A percentile compares a stretch with the other conserved stretches of the same genome.
Evolutionary conservation across 1,139 yeast species (phyloP).

Genomic region (Nematodospora anomalae): DNA sequence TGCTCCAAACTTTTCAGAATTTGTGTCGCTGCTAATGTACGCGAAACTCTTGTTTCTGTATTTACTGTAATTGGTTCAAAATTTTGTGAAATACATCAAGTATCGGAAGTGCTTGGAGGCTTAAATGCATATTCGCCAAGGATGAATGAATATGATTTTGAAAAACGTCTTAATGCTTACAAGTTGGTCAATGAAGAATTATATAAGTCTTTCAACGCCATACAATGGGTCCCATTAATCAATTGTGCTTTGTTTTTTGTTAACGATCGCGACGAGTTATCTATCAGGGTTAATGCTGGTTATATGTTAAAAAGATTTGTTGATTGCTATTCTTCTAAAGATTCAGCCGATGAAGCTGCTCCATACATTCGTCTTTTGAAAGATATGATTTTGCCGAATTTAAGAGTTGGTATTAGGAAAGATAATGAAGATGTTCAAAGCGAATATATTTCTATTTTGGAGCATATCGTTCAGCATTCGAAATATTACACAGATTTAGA

Average conservation of each 20-base stretch:
- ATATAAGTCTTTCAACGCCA: constrained; percentile 43
- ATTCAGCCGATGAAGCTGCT: constrained; percentile 32
- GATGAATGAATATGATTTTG: constrained; percentile 78
- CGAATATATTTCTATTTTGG: constrained; percentile 68
- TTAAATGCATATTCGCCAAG: constrained; percentile 72
- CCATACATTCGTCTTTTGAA: constrained; percentile 49
- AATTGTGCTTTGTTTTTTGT: constrained; percentile 69
- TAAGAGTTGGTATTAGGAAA: constrained; percentile 69
- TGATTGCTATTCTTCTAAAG: constrained; percentile 50
- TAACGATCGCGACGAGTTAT: constrained; percentile 76
- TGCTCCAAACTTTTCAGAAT: constrained; percentile 61
- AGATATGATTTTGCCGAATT: constrained; percentile 59
- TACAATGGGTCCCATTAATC: constrained; percentile 81
- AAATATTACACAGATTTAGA: constrained; percentile 53
- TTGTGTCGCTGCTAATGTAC: constrained; percentile 57
- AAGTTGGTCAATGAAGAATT: constrained; percentile 58
- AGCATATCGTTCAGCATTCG: constrained; percentile 57
- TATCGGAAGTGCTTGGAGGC: constrained; percentile 55
- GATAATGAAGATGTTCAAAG: constrained; percentile 61
- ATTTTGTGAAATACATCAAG: constrained; percentile 43
- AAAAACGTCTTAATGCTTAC: constrained; percentile 68
- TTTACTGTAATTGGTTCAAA: constrained; percentile 60
- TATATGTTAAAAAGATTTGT: constrained; percentile 64
- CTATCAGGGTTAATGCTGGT: constrained; percentile 78
- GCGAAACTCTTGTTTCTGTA: constrained; percentile 60